Evolutionary conservation across 306 rosid genomes (phyloP).

Genomic region (Quercus engelmannii): DNA sequence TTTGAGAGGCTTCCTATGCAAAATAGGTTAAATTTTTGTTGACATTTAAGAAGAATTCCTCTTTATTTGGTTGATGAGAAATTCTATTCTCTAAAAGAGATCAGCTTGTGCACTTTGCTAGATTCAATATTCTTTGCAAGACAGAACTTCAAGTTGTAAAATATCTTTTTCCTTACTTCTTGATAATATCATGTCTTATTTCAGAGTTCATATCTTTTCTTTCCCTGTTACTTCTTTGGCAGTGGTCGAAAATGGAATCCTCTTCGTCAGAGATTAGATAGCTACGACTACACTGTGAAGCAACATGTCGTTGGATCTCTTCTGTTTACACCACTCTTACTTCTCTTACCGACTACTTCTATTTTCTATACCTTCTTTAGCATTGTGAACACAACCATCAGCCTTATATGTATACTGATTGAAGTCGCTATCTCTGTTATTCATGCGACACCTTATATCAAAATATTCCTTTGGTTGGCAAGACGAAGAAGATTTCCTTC

Average conservation of each 20-base stretch:
- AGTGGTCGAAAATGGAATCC: conserved; percentile 98
- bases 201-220: neutral
- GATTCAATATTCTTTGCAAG: neutral
- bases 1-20: neutral
- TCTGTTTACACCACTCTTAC: conserved; percentile 74
- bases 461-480: conserved; percentile 71
- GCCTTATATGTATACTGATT: conserved; percentile 58
- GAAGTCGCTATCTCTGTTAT: conserved; percentile 64
- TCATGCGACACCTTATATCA: conserved; percentile 84
- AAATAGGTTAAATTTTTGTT: neutral
- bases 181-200: neutral
- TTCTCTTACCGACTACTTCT: conserved; percentile 86
- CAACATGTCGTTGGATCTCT: conserved; percentile 94
- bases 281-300: conserved; percentile 89
- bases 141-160: neutral
- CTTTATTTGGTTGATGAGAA: neutral
- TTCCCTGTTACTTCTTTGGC: conserved; percentile 34
- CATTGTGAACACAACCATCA: conserved; percentile 62
- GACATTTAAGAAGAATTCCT: neutral
- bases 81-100: neutral
- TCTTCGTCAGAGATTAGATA: conserved; percentile 91
- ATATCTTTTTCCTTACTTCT: neutral
- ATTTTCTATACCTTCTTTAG: conserved; percentile 91
- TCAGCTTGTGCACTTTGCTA: neutral
- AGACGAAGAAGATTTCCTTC: conserved; percentile 74